A percentile compares a stretch with the other conserved stretches of the same genome.
These are phyloP conservation scores for Lepiota venenata DNA, from an alignment of 768 basidiomycete species.

Conservation along the genomic window DNA sequence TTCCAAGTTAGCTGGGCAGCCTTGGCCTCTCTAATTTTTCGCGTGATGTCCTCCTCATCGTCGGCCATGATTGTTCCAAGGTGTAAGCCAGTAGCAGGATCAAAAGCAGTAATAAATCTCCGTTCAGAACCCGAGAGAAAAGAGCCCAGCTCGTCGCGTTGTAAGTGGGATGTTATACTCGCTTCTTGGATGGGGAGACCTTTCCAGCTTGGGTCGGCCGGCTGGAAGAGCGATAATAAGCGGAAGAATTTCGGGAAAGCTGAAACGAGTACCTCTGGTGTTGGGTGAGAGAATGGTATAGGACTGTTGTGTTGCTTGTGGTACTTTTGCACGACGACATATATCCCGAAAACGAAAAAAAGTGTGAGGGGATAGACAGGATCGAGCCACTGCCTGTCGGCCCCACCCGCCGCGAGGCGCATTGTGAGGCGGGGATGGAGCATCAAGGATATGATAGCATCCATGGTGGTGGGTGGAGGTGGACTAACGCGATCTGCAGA, in stretches of 20 bases:
- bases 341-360: slow-evolving; percentile 78
- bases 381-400: slow-evolving; percentile 44
- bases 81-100: slow-evolving; percentile 86
- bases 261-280: slow-evolving; percentile 48
- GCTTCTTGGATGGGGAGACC: slow-evolving; percentile 54
- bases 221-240: slow-evolving; percentile 29
- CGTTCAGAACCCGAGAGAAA: slow-evolving; percentile 39
- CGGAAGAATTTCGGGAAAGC: background rate
- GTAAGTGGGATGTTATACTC: slow-evolving; percentile 61
- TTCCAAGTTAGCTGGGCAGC: slow-evolving; percentile 74
- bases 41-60: slow-evolving; percentile 61
- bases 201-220: slow-evolving; percentile 57
- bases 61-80: slow-evolving; percentile 78
- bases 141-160: slow-evolving; percentile 51
- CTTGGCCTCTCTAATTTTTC: slow-evolving; percentile 66
- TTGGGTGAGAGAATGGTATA: slow-evolving; percentile 56
- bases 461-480: slow-evolving; percentile 28
- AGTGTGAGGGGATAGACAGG: slow-evolving; percentile 62
- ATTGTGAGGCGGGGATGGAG: slow-evolving; percentile 53
- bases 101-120: slow-evolving; percentile 85
- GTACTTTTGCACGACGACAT: slow-evolving; percentile 73
- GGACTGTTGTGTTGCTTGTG: slow-evolving; percentile 72
- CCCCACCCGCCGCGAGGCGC: slow-evolving; percentile 45
- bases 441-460: slow-evolving; percentile 43
- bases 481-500: slow-evolving; percentile 4